Evolutionary conservation across 2,329 filamentous ascomycete species (phyloP).

Genomic region (Aschersonia sp.): DNA sequence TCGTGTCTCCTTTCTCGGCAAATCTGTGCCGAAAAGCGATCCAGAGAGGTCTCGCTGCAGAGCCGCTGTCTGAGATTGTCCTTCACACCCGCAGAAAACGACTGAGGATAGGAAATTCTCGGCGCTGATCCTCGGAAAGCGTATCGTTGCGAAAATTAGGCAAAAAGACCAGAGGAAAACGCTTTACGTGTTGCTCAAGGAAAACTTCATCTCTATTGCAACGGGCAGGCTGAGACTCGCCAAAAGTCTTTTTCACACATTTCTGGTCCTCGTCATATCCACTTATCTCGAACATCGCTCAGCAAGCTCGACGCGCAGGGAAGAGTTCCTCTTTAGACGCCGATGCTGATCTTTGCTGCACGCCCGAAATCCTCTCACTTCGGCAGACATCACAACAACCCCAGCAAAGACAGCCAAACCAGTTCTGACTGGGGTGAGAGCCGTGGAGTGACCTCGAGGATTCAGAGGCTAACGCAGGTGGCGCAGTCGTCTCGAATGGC

Average conservation of each 20-base stretch:
- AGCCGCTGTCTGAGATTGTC: slow-evolving; percentile 4
- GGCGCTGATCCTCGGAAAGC: too few relatives aligned
- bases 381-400: slow-evolving; percentile 3
- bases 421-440: slow-evolving; percentile 1
- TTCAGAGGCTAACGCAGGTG: slow-evolving; percentile 4
- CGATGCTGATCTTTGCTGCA: slow-evolving; percentile 5
- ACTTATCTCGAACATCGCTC: not conserved
- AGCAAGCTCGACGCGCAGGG: not conserved
- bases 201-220: too few relatives aligned
- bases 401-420: not conserved
- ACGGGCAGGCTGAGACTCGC: too few relatives aligned
- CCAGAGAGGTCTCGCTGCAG: slow-evolving; percentile 3
- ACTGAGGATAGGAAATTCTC: too few relatives aligned
- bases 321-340: not conserved
- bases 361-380: slow-evolving; percentile 3
- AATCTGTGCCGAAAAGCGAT: slow-evolving; percentile 3
- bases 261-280: not conserved
- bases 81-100: not conserved
- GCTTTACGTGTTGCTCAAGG: too few relatives aligned
- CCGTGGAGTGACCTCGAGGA: slow-evolving; percentile 2
- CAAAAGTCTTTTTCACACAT: too few relatives aligned
- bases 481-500: slow-evolving; percentile 9
- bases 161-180: too few relatives aligned
- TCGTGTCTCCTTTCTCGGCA: slow-evolving; percentile 5
- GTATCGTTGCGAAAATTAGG: too few relatives aligned